Conservation (phyloP, 805 yeast genomes). For the Barnettozyma vustinii region DNA sequence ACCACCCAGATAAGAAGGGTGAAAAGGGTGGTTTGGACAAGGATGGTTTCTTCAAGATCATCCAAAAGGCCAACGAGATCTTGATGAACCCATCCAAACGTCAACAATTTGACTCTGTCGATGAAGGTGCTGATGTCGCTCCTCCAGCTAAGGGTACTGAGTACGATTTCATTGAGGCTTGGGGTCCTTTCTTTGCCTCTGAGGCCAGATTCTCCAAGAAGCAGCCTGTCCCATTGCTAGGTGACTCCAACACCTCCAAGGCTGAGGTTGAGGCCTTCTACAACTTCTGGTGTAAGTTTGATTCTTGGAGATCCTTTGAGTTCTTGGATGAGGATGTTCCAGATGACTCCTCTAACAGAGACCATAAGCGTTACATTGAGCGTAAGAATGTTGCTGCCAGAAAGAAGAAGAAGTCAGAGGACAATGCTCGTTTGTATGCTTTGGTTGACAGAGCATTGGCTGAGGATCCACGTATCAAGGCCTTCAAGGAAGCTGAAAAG, state of each 20-base stretch:
- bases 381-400: constrained; percentile 95
- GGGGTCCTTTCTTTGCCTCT: constrained; percentile 86
- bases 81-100: constrained; percentile 82
- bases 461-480: constrained; percentile 93
- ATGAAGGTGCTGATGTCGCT: constrained; percentile 74
- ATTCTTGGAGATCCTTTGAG: constrained; percentile 98
- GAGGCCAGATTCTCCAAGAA: constrained; percentile 91
- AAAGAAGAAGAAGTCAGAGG: constrained; percentile 96
- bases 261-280: constrained; percentile 84
- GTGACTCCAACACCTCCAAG: constrained; percentile 61
- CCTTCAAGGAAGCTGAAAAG: constrained; percentile 91
- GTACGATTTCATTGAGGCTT: constrained; percentile 85
- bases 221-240: constrained; percentile 83
- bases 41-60: constrained; percentile 96
- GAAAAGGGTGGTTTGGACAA: constrained; percentile 79
- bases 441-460: constrained; percentile 81
- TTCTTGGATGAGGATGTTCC: constrained; percentile 99
- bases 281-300: constrained; percentile 88
- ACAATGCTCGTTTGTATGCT: constrained; percentile 82
- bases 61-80: constrained; percentile 93
- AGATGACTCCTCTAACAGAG: constrained; percentile 98
- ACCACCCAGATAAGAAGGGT: constrained; percentile 98
- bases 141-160: constrained; percentile 64
- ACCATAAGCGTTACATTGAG: constrained; percentile 97
- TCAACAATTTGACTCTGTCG: constrained; percentile 94